Base-by-base conservation (phyloP, 2,329 filamentous ascomycete genomes). In the Colletotrichum shisoi region DNA sequence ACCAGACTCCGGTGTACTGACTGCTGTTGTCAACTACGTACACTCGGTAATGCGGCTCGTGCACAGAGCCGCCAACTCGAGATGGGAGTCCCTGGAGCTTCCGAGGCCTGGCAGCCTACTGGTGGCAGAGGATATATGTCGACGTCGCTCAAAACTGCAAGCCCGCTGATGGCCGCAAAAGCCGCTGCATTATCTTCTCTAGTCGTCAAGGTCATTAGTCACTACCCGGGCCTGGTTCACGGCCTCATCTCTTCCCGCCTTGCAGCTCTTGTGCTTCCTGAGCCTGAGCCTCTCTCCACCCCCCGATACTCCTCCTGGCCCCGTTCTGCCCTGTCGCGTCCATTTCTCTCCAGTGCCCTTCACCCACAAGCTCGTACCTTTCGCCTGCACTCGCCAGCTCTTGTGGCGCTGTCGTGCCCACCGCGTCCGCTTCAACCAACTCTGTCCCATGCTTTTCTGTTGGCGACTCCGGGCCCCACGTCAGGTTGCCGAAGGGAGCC, bases 351-450 rank as follows among this genome's bases (percentile, higher is more conserved):
- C 39, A 74, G n/a, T 77, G 74, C 1, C 74, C 75, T 61, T 78
- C 76, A 0, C 75, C 77, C 68, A 77, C 72, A 66, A 80, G 71
- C 69, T 80, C 78, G 49, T 76, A 72, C 0, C 73, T 73, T 44
- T 71, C 72, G 6, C 61, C 53, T n/a, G 71, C 70, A 5, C 54
- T 67, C 4, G 69, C 65, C 62, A 77, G 56, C 65, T 77, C 76
- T 19, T 71, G 72, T 27, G 74, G 72, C 34, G 70, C 34, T 1
- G 56, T 56, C 13, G 21, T 49, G 24, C 12, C 57, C 19, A 57
- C 48, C n/a, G 68, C 39, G 44, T 73, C 71, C 15, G 72, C 69
- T 63, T 75, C 60, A 70, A 53, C 63, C 59, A 37, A 64, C 19
- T 27, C 52, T 42, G 46, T 27, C 19, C 65, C 65, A 27, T 49